Conservation (phyloP, 495 filamentous ascomycete genomes). For the Letharia columbiana region DNA sequence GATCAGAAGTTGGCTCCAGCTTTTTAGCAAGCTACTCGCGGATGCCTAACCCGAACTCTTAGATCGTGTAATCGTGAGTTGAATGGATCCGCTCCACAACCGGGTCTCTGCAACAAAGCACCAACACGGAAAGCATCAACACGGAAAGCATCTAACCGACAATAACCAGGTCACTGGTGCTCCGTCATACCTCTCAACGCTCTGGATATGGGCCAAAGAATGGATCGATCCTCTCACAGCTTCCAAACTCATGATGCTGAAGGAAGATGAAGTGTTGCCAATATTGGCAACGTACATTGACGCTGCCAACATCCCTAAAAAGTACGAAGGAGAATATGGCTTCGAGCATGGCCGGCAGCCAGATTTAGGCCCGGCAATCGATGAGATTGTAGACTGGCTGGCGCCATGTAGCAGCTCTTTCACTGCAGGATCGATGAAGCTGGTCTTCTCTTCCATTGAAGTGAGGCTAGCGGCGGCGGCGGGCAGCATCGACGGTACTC, state of each 20-base stretch:
- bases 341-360: slow-evolving; percentile 5
- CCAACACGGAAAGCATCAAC: neutral
- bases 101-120: neutral
- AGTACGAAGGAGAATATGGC: slow-evolving; percentile 1
- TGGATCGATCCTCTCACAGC: slow-evolving; percentile 10
- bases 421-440: neutral
- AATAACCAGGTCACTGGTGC: slow-evolving; percentile 1
- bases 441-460: neutral
- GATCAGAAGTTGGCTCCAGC: slow-evolving; percentile 17
- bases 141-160: neutral
- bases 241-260: neutral
- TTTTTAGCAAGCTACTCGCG: neutral
- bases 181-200: slow-evolving; percentile 8
- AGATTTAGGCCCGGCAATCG: neutral
- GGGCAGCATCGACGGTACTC: neutral
- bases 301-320: neutral
- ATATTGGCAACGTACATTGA: neutral
- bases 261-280: neutral
- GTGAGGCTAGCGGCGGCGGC: neutral
- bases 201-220: slow-evolving; percentile 13
- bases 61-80: slow-evolving; percentile 2
- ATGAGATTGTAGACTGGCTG: neutral
- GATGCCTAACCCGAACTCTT: slow-evolving; percentile 9
- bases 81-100: neutral
- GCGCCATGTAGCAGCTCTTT: neutral